Evolutionary conservation across 768 basidiomycete species (phyloP), one percentile per base, ranked within the genome.

Genomic region (Collybiopsis luxurians): DNA sequence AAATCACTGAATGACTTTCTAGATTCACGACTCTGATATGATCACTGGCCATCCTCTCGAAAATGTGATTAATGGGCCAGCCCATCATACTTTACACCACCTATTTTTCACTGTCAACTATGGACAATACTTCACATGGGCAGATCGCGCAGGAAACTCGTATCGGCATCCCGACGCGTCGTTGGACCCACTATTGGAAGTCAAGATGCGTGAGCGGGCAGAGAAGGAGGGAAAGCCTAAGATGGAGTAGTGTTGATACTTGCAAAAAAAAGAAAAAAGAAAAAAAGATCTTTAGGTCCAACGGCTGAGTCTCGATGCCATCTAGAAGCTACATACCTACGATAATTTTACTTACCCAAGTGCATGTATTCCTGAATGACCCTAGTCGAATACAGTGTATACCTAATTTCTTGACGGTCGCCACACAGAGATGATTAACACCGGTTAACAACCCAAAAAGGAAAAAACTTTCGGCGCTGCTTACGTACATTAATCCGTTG

Each of bases 1-100:
- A 28, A 19, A 10, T 27, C 31, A 45, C 31, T 21, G 10, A 30
- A 1, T 2, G n/a, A 31, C 19, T 31, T 45, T 30, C 10, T 66
- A 94, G 92, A 99, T 99, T 63, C 96, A 99, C 68, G 97, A 99
- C 72, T 95, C 93, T 3, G 97, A 98, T 75, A 98, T 99, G 96
- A 85, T 98, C 66, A 92, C 92, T 27, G 95, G 90, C 2, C 89
- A 92, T 68, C 76, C 86, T 3, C 80, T 97, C 4, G 96, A 98
- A 73, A 86, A 79, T 58, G 73, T 90, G 68, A 95, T 99, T 74
- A 99, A 98, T 72, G 95, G 94, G n/a, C 96, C 97, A 2, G 93
- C 95, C 2, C 97, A 99, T 64, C 97, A 99, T 70, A 98, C 95
- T 0, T 78, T 98, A 42, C 96, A 98, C 69, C 97, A 98, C 67